Evolutionary conservation across 2,329 filamentous ascomycete genomes (phyloP).

Genomic region (Colletotrichum salicis): DNA sequence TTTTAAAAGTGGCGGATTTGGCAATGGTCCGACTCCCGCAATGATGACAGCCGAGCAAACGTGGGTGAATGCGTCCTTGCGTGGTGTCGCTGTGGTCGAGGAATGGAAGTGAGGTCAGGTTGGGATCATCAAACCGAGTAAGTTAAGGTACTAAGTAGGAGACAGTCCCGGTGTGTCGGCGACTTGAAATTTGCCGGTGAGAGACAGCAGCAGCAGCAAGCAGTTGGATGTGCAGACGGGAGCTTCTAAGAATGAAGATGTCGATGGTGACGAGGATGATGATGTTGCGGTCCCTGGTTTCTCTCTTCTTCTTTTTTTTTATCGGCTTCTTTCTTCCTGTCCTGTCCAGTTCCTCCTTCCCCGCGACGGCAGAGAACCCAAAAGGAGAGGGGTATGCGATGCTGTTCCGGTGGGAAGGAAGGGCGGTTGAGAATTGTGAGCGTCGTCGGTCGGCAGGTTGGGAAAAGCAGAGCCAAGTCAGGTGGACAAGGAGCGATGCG

Average conservation of each 20-base stretch:
- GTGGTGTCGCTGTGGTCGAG: constrained; percentile 2
- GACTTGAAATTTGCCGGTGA: background rate
- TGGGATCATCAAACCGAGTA: background rate
- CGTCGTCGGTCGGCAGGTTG: constrained; percentile 16
- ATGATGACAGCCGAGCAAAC: background rate
- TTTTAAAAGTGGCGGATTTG: constrained; percentile 18
- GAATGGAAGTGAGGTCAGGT: constrained; percentile 9
- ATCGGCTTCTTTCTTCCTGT: background rate
- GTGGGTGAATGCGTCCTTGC: background rate
- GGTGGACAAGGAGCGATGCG: background rate
- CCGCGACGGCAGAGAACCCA: background rate
- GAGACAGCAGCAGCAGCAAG: background rate
- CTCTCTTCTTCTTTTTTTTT: background rate
- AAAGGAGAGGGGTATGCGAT: constrained; percentile 2
- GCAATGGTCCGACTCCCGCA: constrained; percentile 11
- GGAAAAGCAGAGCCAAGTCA: background rate
- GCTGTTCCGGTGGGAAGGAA: background rate
- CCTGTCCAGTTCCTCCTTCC: background rate
- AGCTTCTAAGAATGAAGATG: too few species aligned
- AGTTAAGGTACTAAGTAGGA: background rate
- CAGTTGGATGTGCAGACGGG: background rate
- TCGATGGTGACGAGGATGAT: background rate
- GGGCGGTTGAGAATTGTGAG: background rate
- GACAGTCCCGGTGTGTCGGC: background rate
- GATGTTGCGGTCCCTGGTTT: background rate